Percentiles rank a stretch among this genome's conserved stretches.
Conservation (phyloP, 257 asterid genomes). For the Solanum sitiens region DNA sequence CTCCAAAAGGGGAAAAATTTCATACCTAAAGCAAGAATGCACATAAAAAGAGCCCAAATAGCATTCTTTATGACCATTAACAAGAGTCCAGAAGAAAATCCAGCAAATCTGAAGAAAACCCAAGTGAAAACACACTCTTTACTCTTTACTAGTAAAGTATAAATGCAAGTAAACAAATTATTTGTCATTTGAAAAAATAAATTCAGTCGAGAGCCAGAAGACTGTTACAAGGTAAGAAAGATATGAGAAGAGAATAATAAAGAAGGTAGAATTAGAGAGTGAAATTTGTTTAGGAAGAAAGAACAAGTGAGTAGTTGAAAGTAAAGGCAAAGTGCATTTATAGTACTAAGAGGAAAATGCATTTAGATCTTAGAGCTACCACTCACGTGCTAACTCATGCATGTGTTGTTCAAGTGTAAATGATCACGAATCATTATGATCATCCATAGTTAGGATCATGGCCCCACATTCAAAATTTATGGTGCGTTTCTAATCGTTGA, state of each 20-base stretch:
- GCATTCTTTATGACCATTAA: slow-evolving; percentile 21
- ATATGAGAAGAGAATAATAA: neutral
- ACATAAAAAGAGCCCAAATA: slow-evolving; percentile 38
- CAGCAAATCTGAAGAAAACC: neutral
- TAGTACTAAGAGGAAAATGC: neutral
- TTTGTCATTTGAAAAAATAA: slow-evolving; percentile 11
- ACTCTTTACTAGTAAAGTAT: neutral
- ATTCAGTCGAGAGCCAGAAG: neutral
- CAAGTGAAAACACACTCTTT: slow-evolving; percentile 1
- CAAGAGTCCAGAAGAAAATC: slow-evolving; percentile 22
- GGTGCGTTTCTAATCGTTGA: neutral
- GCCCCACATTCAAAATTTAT: neutral
- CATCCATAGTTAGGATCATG: neutral
- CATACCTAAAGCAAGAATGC: slow-evolving; percentile 58
- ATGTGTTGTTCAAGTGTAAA: neutral
- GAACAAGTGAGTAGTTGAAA: neutral
- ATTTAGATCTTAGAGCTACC: slow-evolving; percentile 14
- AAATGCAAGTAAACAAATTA: slow-evolving; percentile 19
- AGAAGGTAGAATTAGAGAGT: neutral
- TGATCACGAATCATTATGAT: neutral
- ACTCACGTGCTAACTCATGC: slow-evolving; percentile 34
- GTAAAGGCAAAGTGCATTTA: slow-evolving; percentile 12
- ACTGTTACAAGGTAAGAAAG: neutral
- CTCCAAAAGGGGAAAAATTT: neutral
- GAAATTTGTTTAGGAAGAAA: neutral